These are phyloP conservation scores for Petunia secreta DNA, from an alignment of 257 asterid species.

Conservation along the genomic window DNA sequence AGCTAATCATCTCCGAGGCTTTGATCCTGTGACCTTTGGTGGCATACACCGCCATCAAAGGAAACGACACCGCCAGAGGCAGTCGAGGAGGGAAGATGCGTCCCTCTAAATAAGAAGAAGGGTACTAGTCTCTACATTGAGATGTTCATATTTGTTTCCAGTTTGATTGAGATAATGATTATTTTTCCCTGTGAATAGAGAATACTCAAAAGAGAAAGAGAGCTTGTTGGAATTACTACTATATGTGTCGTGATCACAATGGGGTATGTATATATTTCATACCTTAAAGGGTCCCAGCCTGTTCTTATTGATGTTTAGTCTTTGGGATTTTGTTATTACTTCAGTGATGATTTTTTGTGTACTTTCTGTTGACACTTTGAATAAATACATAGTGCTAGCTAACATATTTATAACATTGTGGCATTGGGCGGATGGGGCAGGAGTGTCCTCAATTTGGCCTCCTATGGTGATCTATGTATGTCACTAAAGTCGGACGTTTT, in stretches of 20 bases:
- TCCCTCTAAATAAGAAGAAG: constrained; percentile 39
- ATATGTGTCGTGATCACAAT: not conserved
- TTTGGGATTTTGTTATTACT: not conserved
- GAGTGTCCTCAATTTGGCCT: too few species aligned
- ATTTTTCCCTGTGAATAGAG: constrained; percentile 49
- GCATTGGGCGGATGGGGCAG: not conserved
- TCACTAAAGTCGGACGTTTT: too few species aligned
- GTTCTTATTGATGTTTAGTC: not conserved
- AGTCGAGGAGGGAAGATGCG: constrained; percentile 24
- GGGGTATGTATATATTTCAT: not conserved
- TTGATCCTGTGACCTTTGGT: constrained; percentile 70
- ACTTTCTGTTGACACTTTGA: not conserved
- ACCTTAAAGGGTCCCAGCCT: not conserved
- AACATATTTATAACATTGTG: not conserved
- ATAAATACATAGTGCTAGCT: not conserved
- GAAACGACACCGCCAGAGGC: constrained; percentile 53
- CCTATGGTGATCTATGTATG: too few species aligned
- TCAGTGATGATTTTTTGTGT: not conserved
- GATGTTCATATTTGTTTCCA: constrained; percentile 6
- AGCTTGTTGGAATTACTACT: not conserved
- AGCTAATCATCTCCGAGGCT: constrained; percentile 55
- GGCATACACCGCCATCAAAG: constrained; percentile 50
- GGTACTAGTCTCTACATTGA: not conserved
- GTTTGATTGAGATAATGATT: constrained; percentile 18
- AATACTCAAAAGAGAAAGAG: constrained; percentile 30